Evolutionary conservation across 495 filamentous ascomycete genomes (phyloP).

Genomic region (Aspergillus olivimuriae): DNA sequence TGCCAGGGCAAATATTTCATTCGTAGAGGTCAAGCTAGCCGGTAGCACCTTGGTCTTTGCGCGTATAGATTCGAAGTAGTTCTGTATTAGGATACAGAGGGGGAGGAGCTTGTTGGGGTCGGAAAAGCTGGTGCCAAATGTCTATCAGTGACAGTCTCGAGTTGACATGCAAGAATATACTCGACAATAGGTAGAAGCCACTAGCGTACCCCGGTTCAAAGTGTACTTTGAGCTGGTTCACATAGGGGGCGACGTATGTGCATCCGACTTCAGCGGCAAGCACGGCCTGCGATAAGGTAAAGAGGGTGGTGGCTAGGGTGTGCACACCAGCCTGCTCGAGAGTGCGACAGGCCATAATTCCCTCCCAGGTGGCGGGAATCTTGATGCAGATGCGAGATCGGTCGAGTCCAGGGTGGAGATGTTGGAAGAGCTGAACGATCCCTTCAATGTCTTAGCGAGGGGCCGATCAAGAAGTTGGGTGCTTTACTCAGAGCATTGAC

Average conservation of each 20-base stretch:
- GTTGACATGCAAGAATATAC: no score
- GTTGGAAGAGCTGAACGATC: constrained; percentile 41
- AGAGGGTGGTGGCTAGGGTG: constrained; percentile 57
- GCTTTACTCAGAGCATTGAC: constrained; percentile 46
- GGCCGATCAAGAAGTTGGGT: not conserved
- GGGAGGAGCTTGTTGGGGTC: constrained; percentile 39
- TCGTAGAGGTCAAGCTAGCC: constrained; percentile 48
- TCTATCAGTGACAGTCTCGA: not conserved
- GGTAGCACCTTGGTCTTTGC: constrained; percentile 48
- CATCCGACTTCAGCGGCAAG: constrained; percentile 52
- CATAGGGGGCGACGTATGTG: constrained; percentile 55
- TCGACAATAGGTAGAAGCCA: not conserved
- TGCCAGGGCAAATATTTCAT: constrained; percentile 52
- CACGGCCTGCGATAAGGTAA: constrained; percentile 51
- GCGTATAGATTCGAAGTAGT: constrained; percentile 39
- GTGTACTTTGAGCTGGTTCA: constrained; percentile 59
- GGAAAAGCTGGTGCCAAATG: constrained; percentile 13
- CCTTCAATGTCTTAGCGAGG: constrained; percentile 25
- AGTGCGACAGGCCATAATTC: constrained; percentile 53
- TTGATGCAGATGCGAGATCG: constrained; percentile 53
- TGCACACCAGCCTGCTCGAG: constrained; percentile 45
- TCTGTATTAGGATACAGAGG: constrained; percentile 46
- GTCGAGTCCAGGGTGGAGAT: constrained; percentile 43
- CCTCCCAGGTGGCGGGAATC: constrained; percentile 59
- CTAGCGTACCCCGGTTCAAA: constrained; percentile 43